Evolutionary conservation across 495 filamentous ascomycete genomes (phyloP).

Genomic region (Hyphodiscus hymeniophilus): DNA sequence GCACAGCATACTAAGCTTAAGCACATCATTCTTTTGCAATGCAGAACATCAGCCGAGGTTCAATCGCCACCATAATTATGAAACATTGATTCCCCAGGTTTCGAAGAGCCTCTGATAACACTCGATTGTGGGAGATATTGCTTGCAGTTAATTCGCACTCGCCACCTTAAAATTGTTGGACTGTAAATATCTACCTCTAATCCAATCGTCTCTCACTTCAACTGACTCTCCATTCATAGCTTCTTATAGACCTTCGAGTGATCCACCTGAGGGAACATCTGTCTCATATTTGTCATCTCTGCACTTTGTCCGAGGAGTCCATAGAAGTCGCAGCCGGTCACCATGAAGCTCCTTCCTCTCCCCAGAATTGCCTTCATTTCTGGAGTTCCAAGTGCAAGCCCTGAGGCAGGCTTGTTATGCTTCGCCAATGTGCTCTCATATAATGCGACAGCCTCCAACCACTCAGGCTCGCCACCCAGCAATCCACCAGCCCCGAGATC

Average conservation of each 20-base stretch:
- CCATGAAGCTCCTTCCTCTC: conserved; percentile 21
- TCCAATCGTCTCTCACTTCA: too few relatives aligned
- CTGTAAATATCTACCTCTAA: too few relatives aligned
- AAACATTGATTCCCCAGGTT: too few relatives aligned
- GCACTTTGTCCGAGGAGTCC: conserved; percentile 17
- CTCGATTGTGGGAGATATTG: too few relatives aligned
- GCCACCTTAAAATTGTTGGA: too few relatives aligned
- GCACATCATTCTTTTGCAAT: too few relatives aligned
- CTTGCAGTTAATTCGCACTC: too few relatives aligned
- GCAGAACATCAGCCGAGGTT: too few relatives aligned
- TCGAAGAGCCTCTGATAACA: too few relatives aligned
- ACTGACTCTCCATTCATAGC: too few relatives aligned
- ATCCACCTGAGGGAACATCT: conserved; percentile 1
- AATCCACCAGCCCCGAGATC: conserved; percentile 21
- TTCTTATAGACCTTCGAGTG: conserved; percentile 4
- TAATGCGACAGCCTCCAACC: conserved; percentile 26
- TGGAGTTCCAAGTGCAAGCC: conserved; percentile 20
- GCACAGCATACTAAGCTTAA: too few relatives aligned
- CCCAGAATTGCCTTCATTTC: conserved; percentile 19
- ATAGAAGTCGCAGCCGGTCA: conserved; percentile 22
- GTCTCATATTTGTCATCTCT: conserved; percentile 5
- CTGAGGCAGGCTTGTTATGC: conserved; percentile 32
- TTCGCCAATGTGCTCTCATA: conserved; percentile 30
- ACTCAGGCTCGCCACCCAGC: conserved; percentile 31
- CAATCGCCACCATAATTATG: too few relatives aligned